These are phyloP conservation scores for Teunomyces aglyptinius DNA, from an alignment of 805 yeast genomes.

Conservation along the genomic window DNA sequence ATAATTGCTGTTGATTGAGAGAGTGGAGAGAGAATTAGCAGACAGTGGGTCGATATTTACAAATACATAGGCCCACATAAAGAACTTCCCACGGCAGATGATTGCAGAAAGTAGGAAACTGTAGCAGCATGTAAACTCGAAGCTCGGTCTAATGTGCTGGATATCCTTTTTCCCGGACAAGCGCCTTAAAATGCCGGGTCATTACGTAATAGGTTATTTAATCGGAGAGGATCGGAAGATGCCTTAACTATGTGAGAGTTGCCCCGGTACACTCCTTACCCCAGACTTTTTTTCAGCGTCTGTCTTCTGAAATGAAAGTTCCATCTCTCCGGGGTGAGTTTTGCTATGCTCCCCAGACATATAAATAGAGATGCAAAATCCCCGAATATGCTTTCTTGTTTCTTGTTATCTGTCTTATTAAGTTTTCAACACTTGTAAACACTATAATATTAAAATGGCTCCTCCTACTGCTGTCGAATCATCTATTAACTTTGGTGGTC, in stretches of 20 bases:
- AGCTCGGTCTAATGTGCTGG: background rate
- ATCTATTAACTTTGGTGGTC: conserved; percentile 38
- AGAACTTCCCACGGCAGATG: background rate
- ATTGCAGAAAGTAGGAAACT: background rate
- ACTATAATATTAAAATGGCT: conserved; percentile 24
- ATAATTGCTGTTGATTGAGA: background rate
- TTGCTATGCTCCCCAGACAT: conserved; percentile 1
- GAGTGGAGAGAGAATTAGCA: background rate
- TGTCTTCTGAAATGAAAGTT: background rate
- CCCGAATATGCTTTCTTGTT: background rate
- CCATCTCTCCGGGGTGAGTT: conserved; percentile 10
- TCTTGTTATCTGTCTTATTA: background rate
- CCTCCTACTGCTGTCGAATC: conserved; percentile 49
- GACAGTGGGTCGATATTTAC: background rate
- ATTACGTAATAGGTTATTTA: conserved; percentile 7
- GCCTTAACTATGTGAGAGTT: conserved; percentile 1
- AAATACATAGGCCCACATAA: background rate
- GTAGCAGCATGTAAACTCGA: background rate
- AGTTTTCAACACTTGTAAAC: background rate
- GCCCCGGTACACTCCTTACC: conserved; percentile 20
- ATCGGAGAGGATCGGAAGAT: conserved; percentile 10
- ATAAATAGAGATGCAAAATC: conserved; percentile 10
- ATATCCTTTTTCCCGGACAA: conserved; percentile 1
- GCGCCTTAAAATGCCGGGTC: background rate
- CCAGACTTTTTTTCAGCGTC: conserved; percentile 16